Conservation (phyloP, 179 eudicot species). For the Heliamphora pulchella region DNA sequence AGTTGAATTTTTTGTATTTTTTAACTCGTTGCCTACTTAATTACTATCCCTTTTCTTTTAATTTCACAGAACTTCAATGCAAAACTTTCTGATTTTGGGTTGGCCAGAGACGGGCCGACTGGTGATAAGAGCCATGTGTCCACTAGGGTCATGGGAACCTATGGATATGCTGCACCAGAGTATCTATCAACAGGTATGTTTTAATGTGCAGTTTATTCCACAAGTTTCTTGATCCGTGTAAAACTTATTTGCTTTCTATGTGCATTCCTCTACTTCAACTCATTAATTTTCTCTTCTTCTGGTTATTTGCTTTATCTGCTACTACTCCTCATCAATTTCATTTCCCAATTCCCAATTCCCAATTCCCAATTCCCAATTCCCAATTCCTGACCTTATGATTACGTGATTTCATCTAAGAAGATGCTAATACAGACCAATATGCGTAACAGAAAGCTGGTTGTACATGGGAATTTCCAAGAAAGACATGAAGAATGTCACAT, state of each 20-base stretch:
- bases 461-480: too few relatives aligned
- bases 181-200: conserved; percentile 63
- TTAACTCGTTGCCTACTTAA: neutral
- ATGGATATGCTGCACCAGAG: conserved; percentile 86
- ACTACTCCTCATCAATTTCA: neutral
- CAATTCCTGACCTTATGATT: neutral
- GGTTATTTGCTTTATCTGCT: neutral
- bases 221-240: neutral
- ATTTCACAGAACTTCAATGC: conserved; percentile 49
- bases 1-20: neutral
- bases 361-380: too few relatives aligned
- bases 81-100: conserved; percentile 83
- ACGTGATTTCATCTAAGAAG: too few relatives aligned
- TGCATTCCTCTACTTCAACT: neutral
- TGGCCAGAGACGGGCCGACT: conserved; percentile 74
- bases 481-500: too few relatives aligned
- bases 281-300: neutral
- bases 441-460: too few relatives aligned
- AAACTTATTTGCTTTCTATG: neutral
- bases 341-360: too few relatives aligned
- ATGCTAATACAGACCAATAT: too few relatives aligned
- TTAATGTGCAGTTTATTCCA: neutral
- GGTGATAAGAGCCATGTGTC: conserved; percentile 70
- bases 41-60: neutral
- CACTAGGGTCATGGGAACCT: conserved; percentile 78